Evolutionary conservation across 495 filamentous ascomycete genomes (phyloP).

Genomic region (Choiromyces venosus): DNA sequence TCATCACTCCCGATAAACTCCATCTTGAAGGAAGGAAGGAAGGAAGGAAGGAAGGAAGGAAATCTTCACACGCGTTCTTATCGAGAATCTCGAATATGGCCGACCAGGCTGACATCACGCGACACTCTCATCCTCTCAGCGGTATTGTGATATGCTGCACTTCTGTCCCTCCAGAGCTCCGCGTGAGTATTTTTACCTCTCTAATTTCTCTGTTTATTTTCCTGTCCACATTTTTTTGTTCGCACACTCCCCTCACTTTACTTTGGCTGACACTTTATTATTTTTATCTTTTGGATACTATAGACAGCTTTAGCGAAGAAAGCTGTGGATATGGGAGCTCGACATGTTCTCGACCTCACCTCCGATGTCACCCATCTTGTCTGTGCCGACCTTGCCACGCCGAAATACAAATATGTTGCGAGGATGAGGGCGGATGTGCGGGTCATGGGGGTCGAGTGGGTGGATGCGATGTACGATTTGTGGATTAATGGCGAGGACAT

Average conservation of each 20-base stretch:
- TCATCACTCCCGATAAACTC: not conserved
- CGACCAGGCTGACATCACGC: slow-evolving; percentile 38
- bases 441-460: slow-evolving; percentile 71
- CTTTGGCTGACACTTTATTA: slow-evolving; percentile 19
- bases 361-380: slow-evolving; percentile 92
- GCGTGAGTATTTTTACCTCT: slow-evolving; percentile 53
- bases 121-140: slow-evolving; percentile 58
- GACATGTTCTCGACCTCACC: slow-evolving; percentile 83
- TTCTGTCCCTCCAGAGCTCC: slow-evolving; percentile 69
- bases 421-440: slow-evolving; percentile 78
- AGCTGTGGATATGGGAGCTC: slow-evolving; percentile 76
- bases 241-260: slow-evolving; percentile 10
- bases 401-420: slow-evolving; percentile 93
- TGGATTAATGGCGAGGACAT: slow-evolving; percentile 82
- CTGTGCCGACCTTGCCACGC: slow-evolving; percentile 77
- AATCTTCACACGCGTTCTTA: not conserved
- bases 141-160: slow-evolving; percentile 91
- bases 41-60: too few species aligned
- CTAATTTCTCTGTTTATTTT: not conserved
- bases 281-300: slow-evolving; percentile 14
- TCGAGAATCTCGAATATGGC: slow-evolving; percentile 20
- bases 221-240: not conserved
- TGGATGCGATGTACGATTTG: slow-evolving; percentile 70
- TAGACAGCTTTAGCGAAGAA: slow-evolving; percentile 65
- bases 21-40: not conserved